Conservation (phyloP, 352 stramenopile genomes). For the Phytophthora multivora region DNA sequence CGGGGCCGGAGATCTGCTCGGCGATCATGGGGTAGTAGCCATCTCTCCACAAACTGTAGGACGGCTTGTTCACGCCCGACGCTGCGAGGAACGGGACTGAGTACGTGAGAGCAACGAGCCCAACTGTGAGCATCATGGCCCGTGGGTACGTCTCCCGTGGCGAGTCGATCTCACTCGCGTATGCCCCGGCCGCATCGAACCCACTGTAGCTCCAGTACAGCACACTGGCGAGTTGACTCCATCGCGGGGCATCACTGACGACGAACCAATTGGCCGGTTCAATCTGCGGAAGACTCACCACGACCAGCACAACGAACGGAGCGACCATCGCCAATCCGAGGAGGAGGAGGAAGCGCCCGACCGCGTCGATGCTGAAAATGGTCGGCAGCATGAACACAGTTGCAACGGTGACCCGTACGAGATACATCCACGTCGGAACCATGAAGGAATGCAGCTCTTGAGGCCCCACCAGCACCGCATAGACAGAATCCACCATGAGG, state of each 20-base stretch:
- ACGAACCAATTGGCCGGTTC: slow-evolving; percentile 67
- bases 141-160: slow-evolving; percentile 82
- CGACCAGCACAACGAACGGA: slow-evolving; percentile 91
- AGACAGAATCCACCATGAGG: slow-evolving; percentile 71
- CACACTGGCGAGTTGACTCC: slow-evolving; percentile 92
- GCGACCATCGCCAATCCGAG: slow-evolving; percentile 90
- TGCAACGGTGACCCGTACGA: slow-evolving; percentile 44
- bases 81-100: slow-evolving; percentile 91
- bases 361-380: slow-evolving; percentile 84
- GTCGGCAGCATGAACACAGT: slow-evolving; percentile 75
- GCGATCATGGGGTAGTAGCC: slow-evolving; percentile 92
- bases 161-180: slow-evolving; percentile 92
- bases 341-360: slow-evolving; percentile 84
- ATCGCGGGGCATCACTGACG: slow-evolving; percentile 58
- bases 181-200: slow-evolving; percentile 93
- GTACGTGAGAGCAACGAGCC: slow-evolving; percentile 88
- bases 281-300: slow-evolving; percentile 64
- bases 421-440: slow-evolving; percentile 60
- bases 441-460: slow-evolving; percentile 36
- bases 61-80: slow-evolving; percentile 82
- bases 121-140: slow-evolving; percentile 87
- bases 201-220: slow-evolving; percentile 98
- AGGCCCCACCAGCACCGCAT: slow-evolving; percentile 43
- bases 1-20: slow-evolving; percentile 80
- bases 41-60: slow-evolving; percentile 89